These are phyloP conservation scores for Glycine tomentella DNA, from an alignment of 306 rosid genomes.

Conservation along the genomic window DNA sequence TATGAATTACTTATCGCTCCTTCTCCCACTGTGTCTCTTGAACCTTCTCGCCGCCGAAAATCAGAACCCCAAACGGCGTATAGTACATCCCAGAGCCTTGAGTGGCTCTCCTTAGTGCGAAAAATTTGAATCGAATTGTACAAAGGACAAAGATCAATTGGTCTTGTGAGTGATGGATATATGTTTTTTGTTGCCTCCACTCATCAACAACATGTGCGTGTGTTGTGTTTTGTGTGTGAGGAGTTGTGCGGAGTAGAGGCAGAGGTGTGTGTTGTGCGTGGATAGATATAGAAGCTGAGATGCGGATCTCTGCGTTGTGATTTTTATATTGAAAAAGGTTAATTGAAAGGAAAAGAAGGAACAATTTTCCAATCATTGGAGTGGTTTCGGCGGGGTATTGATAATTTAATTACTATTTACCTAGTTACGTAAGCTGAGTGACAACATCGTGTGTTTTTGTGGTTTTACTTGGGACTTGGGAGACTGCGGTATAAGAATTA, in stretches of 20 bases:
- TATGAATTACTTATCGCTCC: conserved; percentile 58
- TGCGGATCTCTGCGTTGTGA: no score
- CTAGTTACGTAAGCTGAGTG: not conserved
- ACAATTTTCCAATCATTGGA: conserved; percentile 37
- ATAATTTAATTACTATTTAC: not conserved
- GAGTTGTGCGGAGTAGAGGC: not conserved
- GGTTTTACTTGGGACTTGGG: not conserved
- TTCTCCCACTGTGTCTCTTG: conserved; percentile 70
- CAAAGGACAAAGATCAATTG: not conserved
- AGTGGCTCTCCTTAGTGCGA: conserved; percentile 40
- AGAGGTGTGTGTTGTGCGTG: not conserved
- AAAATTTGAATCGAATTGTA: not conserved
- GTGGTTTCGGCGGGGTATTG: not conserved
- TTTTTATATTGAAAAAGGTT: not conserved
- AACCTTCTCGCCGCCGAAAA: conserved; percentile 51
- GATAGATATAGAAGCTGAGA: not conserved
- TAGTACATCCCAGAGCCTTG: conserved; percentile 60
- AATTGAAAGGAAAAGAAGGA: not conserved
- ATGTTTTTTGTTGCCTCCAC: not conserved
- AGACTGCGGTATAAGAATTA: no score
- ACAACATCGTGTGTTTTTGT: not conserved
- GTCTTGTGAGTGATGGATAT: conserved; percentile 11
- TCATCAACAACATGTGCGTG: not conserved
- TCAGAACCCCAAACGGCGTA: conserved; percentile 45
- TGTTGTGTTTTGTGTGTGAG: not conserved